These are phyloP conservation scores for Pyrenochaeta sp. DNA, from an alignment of 2,329 filamentous ascomycete genomes.

Conservation along the genomic window DNA sequence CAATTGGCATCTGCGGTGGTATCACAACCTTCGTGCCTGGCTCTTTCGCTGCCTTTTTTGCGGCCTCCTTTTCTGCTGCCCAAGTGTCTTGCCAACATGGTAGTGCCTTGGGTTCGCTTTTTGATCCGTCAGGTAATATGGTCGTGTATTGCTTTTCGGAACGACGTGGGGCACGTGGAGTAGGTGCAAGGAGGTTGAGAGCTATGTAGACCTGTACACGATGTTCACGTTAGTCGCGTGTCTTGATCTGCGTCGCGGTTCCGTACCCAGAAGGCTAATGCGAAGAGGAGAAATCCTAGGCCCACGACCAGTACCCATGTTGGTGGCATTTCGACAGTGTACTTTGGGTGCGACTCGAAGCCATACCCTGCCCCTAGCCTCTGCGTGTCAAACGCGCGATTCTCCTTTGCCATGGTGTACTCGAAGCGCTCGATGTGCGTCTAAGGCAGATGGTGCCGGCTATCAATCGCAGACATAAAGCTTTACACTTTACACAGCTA, in stretches of 20 bases:
- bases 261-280: constrained; percentile 42
- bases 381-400: constrained; percentile 36
- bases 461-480: constrained; percentile 26
- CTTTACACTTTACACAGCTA: too few species aligned
- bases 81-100: constrained; percentile 89
- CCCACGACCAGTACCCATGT: constrained; percentile 41
- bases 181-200: constrained; percentile 79
- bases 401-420: constrained; percentile 26
- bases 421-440: constrained; percentile 15
- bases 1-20: constrained; percentile 63
- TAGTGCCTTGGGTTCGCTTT: constrained; percentile 63
- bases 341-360: constrained; percentile 33
- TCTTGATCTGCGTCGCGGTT: not conserved
- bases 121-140: constrained; percentile 69
- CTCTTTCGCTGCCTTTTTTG: constrained; percentile 38
- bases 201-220: constrained; percentile 66
- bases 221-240: constrained; percentile 3
- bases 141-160: constrained; percentile 89
- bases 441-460: constrained; percentile 24
- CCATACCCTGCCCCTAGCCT: constrained; percentile 32
- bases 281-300: constrained; percentile 30
- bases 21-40: constrained; percentile 29
- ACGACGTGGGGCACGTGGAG: constrained; percentile 73
- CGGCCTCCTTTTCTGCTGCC: constrained; percentile 64
- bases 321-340: constrained; percentile 37